Evolutionary conservation across 768 basidiomycete genomes (phyloP).

Genomic region (Coprinopsis marcescibilis): DNA sequence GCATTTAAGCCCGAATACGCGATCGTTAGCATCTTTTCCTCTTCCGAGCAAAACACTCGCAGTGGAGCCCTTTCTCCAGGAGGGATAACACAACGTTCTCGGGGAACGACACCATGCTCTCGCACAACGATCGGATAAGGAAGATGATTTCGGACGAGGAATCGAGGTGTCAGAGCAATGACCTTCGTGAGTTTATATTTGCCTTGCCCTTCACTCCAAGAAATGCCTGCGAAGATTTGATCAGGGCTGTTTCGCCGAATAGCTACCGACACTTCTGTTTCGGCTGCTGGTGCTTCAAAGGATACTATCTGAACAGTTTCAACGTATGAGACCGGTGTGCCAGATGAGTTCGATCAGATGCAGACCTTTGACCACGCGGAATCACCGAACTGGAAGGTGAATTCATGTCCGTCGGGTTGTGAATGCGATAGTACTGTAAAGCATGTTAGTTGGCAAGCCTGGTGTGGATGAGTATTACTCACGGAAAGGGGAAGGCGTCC

Average conservation of each 20-base stretch:
- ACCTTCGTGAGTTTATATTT: conserved; percentile 97
- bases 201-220: conserved; percentile 91
- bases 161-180: conserved; percentile 86
- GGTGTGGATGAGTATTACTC: conserved; percentile 26
- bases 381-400: conserved; percentile 71
- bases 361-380: conserved; percentile 86
- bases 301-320: conserved; percentile 62
- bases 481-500: conserved; percentile 74
- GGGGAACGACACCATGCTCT: conserved; percentile 72
- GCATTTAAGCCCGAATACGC: conserved; percentile 83
- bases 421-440: conserved; percentile 79
- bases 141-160: conserved; percentile 82
- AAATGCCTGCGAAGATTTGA: conserved; percentile 78
- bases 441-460: background rate
- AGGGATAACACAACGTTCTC: conserved; percentile 52
- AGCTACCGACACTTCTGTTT: conserved; percentile 71
- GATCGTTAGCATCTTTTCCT: conserved; percentile 73
- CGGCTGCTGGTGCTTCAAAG: conserved; percentile 89
- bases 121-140: conserved; percentile 67
- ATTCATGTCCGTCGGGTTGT: conserved; percentile 75
- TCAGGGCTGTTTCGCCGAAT: conserved; percentile 57
- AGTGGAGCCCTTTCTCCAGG: conserved; percentile 68
- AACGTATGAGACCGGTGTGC: background rate
- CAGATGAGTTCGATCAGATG: background rate
- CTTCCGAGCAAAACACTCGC: conserved; percentile 57